phyloP scores from a whole-genome alignment of 345 rosid genomes.

The Cardamine resedifolia region DNA sequence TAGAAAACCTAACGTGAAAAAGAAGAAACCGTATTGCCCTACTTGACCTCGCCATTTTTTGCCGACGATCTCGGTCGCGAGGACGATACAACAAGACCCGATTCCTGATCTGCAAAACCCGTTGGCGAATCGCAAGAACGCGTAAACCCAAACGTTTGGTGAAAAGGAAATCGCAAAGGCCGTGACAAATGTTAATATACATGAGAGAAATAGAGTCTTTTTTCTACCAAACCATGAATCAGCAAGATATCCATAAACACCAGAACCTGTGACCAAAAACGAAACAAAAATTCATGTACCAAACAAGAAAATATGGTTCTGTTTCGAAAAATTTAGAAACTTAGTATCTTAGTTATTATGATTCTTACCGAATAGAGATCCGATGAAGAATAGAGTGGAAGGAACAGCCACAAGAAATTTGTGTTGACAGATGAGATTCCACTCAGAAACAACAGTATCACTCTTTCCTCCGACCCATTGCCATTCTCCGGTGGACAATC shows the following conservation, averaged over 20 bases:
- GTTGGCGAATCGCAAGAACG: conserved; percentile 60
- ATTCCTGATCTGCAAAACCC: conserved; percentile 64
- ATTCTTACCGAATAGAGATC: conserved; percentile 61
- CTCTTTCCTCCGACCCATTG: conserved; percentile 61
- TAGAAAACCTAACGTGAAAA: conserved; percentile 66
- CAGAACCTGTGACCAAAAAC: conserved; percentile 48
- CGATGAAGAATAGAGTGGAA: conserved; percentile 69
- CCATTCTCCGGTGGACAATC: conserved; percentile 55
- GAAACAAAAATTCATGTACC: neutral
- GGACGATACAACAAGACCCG: conserved; percentile 70
- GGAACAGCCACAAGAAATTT: conserved; percentile 75
- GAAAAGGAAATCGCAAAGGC: conserved; percentile 65
- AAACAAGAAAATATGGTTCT: neutral
- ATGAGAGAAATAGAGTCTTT: conserved; percentile 50
- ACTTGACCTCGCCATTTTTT: conserved; percentile 76
- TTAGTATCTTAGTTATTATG: neutral
- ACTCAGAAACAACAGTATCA: conserved; percentile 59
- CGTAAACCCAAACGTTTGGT: conserved; percentile 65
- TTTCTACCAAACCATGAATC: conserved; percentile 66
- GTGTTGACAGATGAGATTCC: conserved; percentile 65
- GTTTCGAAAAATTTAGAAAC: neutral
- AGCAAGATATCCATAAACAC: conserved; percentile 54
- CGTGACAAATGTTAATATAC: conserved; percentile 51
- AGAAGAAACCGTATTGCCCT: conserved; percentile 74
- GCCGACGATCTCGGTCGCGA: conserved; percentile 66